Base-by-base conservation (phyloP, 2,329 filamentous ascomycete genomes). In the Fonsecaea monophora region DNA sequence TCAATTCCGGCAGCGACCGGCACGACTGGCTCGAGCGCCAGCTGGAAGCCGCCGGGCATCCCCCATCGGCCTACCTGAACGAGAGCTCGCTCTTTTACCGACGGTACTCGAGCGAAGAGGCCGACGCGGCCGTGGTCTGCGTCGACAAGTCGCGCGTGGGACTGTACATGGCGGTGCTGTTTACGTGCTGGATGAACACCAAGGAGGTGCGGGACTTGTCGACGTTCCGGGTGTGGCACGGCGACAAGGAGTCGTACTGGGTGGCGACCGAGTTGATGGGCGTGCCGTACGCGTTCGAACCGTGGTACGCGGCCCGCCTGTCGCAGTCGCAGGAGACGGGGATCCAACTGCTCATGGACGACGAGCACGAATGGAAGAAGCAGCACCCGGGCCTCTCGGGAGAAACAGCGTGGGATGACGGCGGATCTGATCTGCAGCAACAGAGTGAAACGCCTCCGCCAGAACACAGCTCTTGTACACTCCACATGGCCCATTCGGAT, bases 191-290 rank as follows among this genome's bases (percentile, higher is more conserved):
- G 82, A 81, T 83, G 69, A 83, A 83, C 59, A 78, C 77, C 1
- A 71, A 75, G 6, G 70, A 66, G 0, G 80, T 82, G 0, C 77
- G 81, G 0, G 77, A 81, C 3, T 73, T 78, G 32, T 74, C 78
- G 9, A 81, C 80, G 0, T 82, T 82, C 65, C 74, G 75, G 37
- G 72, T 81, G 34, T 79, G 75, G 0, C 79, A 83, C 25, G 82
- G 82, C 0, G 82, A 83, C 42, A 83, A 83, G 68, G 82, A 83
- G 68, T 80, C 76, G 0, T 83, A 77, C 75, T 83, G 81, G 82
- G 74, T 83, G 25, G 81, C 80, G 0, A 74, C 82, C 7, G 81
- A 83, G 64, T 73, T 82, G 1, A 75, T 77, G 2, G 77, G 77
- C 3, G 75, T 78, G 0, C 66, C 58, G 0, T 82, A 82, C 59